Evolutionary conservation across 2,329 filamentous ascomycete species (phyloP), one percentile per base, ranked within the genome.

Genomic region (Aspergillus puulaauensis): DNA sequence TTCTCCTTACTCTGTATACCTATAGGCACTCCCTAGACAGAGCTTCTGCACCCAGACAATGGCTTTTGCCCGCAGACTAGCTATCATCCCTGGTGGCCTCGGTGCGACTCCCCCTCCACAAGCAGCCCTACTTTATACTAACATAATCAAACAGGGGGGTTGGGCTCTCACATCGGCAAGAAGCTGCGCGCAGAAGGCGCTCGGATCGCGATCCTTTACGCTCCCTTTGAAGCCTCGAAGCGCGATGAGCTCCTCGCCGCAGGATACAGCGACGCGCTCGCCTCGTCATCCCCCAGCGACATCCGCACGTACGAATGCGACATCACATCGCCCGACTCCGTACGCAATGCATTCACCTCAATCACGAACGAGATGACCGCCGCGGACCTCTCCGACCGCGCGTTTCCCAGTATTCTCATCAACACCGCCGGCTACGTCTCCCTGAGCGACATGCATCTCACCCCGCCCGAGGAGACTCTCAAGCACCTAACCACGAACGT

Each of bases 381-480:
- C 51, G 65, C 2, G 31, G 24, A n/a, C 6, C 33, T 41, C 54
- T 2, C 61, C 61, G 1, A 35, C 39, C 48, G 64, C 1, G 65
- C 67, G 0, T 73, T 75, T 41, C 76, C 76, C 0, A 73, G 70
- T 33, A 76, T 78, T 31, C 64, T 78, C 4, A 65, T 78, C 61
- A 78, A 78, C 55, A 77, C 76, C 0, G 75, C 76, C 2, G 76
- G 75, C 11, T 80, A 80, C 57, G 77, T 80, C 6, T 78, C 74
- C n/a, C 68, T 80, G 0, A 76, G 73, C 45, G 72, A 76, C 6
- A 67, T 81, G 61, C 77, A 79, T 57, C 57, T 64, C 7, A 79
- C 77, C 2, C 72, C 76, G 0, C 73, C 75, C 0, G 74, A 77
- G 35, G 79, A 81, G 50, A 75, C 74, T 0, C 59, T 75, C 59